A percentile compares a stretch with the other conserved stretches of the same genome.
Conservation (phyloP, 2,329 filamentous ascomycete genomes). For the Coniochaeta hoffmannii region DNA sequence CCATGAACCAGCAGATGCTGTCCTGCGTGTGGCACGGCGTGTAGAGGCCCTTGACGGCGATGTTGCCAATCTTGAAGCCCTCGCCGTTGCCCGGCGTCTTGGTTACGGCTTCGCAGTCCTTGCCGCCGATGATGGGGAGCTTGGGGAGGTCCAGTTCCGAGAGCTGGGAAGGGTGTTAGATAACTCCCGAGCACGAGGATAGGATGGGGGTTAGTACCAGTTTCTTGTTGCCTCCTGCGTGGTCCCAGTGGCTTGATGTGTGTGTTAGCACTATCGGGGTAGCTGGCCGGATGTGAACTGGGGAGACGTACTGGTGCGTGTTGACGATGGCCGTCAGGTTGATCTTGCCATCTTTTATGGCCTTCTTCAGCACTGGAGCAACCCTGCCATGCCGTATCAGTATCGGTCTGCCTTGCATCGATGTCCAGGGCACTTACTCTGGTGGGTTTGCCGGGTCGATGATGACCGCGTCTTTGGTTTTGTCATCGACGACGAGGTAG, state of each 20-base stretch:
- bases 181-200: neutral
- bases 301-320: slow-evolving; percentile 81
- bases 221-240: slow-evolving; percentile 84
- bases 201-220: slow-evolving; percentile 47
- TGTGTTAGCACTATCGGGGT: slow-evolving; percentile 1
- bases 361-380: slow-evolving; percentile 60
- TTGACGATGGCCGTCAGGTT: slow-evolving; percentile 89
- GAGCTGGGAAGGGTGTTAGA: slow-evolving; percentile 15
- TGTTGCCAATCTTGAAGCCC: slow-evolving; percentile 74
- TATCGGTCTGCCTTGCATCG: neutral
- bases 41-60: slow-evolving; percentile 80
- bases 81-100: slow-evolving; percentile 68
- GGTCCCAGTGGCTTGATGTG: slow-evolving; percentile 72
- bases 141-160: slow-evolving; percentile 46
- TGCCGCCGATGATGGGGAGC: slow-evolving; percentile 78
- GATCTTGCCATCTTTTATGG: slow-evolving; percentile 62
- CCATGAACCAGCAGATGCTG: slow-evolving; percentile 90
- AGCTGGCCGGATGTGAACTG: neutral
- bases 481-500: slow-evolving; percentile 73
- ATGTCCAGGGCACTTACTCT: slow-evolving; percentile 47
- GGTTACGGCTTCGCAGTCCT: slow-evolving; percentile 74
- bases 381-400: slow-evolving; percentile 35
- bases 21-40: slow-evolving; percentile 98
- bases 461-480: slow-evolving; percentile 69
- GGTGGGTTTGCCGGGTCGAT: slow-evolving; percentile 74